Conservation (phyloP, 1,284 basidiomycete species). For the Puccinia novopanici region DNA sequence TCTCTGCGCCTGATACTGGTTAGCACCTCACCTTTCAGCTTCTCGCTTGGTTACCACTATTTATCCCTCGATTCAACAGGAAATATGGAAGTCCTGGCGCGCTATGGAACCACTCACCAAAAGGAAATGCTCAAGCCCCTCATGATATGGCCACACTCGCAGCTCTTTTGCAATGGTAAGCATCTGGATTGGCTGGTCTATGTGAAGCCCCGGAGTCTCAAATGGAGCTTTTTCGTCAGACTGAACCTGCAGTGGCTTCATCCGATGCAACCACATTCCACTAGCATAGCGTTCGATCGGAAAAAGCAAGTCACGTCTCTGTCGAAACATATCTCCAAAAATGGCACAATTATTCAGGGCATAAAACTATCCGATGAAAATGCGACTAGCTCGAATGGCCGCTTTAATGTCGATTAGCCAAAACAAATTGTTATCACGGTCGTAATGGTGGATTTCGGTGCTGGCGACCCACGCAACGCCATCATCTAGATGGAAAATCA, state of each 20-base stretch:
- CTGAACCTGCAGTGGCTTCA: slow-evolving; percentile 70
- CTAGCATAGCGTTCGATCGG: slow-evolving; percentile 69
- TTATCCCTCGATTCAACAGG: background rate
- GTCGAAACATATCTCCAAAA: background rate
- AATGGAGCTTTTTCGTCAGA: slow-evolving; percentile 1
- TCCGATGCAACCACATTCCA: slow-evolving; percentile 94
- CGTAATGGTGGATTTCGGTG: slow-evolving; percentile 99
- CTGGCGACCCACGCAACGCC: slow-evolving; percentile 85
- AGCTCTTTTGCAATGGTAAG: slow-evolving; percentile 91
- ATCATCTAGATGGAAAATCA: slow-evolving; percentile 86
- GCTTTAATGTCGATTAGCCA: slow-evolving; percentile 67
- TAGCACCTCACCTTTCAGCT: slow-evolving; percentile 57
- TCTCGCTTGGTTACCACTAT: background rate
- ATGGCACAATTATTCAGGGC: background rate
- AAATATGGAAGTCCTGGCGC: slow-evolving; percentile 79
- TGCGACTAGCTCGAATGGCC: background rate
- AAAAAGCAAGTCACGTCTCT: slow-evolving; percentile 21
- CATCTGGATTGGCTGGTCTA: slow-evolving; percentile 45
- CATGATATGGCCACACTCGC: slow-evolving; percentile 86
- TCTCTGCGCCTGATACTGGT: slow-evolving; percentile 91
- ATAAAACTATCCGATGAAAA: no score
- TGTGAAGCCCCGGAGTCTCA: background rate
- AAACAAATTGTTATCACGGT: slow-evolving; percentile 87
- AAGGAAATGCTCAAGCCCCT: slow-evolving; percentile 85
- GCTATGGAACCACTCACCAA: slow-evolving; percentile 84